A percentile compares a stretch with the other conserved stretches of the same genome.
phyloP scores from a whole-genome alignment of 371 early-diverging fungal species.

The Catenaria anguillulae region DNA sequence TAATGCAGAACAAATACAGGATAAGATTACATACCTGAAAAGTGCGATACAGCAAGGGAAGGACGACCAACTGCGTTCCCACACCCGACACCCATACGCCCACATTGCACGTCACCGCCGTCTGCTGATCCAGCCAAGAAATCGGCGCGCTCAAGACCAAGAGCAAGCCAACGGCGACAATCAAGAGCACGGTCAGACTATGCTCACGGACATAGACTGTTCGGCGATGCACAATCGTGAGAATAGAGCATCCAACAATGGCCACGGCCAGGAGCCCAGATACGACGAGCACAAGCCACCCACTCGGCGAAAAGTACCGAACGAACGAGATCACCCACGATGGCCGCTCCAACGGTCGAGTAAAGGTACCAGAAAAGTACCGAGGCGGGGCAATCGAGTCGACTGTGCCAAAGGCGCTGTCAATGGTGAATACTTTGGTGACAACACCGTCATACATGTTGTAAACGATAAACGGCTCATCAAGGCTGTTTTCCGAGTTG shows the following conservation, averaged over 20 bases:
- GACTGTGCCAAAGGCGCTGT: background rate
- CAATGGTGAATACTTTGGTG: background rate
- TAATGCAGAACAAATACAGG: too few species aligned
- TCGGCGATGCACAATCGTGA: background rate
- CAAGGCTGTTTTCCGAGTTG: background rate
- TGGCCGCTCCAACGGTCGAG: background rate
- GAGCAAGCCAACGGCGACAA: background rate
- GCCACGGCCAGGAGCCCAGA: background rate
- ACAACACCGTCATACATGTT: background rate
- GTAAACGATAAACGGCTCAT: background rate
- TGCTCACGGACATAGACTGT: background rate
- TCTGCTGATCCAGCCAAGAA: background rate
- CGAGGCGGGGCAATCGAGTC: too few species aligned
- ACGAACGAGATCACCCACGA: background rate
- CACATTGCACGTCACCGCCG: background rate
- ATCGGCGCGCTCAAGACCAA: background rate
- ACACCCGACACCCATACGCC: background rate
- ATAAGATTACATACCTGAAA: background rate
- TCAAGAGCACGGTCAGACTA: background rate
- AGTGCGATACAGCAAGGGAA: background rate
- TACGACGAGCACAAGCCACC: background rate
- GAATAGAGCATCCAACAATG: too few species aligned
- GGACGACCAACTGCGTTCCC: background rate
- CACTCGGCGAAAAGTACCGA: background rate
- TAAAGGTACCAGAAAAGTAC: background rate